These are phyloP conservation scores for Lanzia echinophila DNA, from an alignment of 2,329 filamentous ascomycete species.

Conservation along the genomic window DNA sequence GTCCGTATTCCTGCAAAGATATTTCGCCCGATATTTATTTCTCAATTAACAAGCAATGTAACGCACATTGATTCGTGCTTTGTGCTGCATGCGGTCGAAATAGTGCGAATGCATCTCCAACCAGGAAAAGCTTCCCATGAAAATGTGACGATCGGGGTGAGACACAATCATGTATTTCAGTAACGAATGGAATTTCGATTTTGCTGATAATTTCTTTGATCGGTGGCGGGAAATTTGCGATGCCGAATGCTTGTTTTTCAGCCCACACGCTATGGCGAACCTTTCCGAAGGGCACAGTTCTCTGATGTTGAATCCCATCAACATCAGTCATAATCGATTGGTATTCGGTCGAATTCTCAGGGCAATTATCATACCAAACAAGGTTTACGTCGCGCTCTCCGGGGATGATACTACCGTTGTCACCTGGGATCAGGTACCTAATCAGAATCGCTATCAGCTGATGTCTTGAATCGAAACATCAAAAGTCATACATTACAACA, in stretches of 20 bases:
- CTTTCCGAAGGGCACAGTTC: constrained; percentile 16
- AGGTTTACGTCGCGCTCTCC: constrained; percentile 38
- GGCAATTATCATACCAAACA: constrained; percentile 38
- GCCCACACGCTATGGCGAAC: constrained; percentile 12
- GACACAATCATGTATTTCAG: constrained; percentile 35
- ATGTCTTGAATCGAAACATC: too few species aligned
- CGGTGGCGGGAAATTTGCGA: constrained; percentile 6
- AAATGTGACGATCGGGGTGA: constrained; percentile 32
- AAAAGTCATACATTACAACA: not conserved
- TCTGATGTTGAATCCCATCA: constrained; percentile 22
- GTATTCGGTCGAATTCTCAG: constrained; percentile 15
- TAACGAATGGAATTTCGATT: constrained; percentile 36
- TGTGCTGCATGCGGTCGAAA: constrained; percentile 40
- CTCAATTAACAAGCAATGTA: constrained; percentile 20
- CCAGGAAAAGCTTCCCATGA: constrained; percentile 34
- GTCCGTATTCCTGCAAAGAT: not conserved
- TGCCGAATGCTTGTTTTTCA: constrained; percentile 11
- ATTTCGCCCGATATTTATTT: constrained; percentile 13
- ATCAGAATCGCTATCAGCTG: not conserved
- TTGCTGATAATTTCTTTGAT: constrained; percentile 33
- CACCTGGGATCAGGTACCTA: constrained; percentile 36
- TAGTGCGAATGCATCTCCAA: constrained; percentile 36
- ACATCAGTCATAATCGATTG: constrained; percentile 28
- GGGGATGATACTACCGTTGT: constrained; percentile 33
- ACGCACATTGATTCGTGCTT: constrained; percentile 36